A percentile compares a stretch with the other conserved stretches of the same genome.
Conservation (phyloP, 2,329 filamentous ascomycete species). For the Exophiala lecanii-corni region DNA sequence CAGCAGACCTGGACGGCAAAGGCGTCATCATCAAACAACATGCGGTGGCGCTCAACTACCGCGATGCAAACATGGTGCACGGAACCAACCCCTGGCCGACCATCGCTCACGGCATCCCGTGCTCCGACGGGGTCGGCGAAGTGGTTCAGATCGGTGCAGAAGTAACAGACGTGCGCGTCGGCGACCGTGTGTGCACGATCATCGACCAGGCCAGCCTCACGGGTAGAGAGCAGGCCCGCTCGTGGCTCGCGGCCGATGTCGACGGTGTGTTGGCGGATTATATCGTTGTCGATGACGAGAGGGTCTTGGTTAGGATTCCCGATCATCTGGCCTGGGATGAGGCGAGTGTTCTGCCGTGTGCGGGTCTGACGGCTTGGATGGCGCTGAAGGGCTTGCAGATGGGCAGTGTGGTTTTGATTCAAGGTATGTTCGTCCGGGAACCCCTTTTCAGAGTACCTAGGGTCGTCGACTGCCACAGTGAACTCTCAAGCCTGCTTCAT, state of each 20-base stretch:
- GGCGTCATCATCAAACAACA: not conserved
- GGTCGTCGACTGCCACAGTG: no score
- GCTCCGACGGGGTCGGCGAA: not conserved
- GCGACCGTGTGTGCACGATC: slow-evolving; percentile 36
- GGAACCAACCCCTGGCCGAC: not conserved
- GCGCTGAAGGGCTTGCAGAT: slow-evolving; percentile 38
- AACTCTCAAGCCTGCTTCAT: no score
- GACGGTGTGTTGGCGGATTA: slow-evolving; percentile 42
- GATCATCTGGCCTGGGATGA: slow-evolving; percentile 35
- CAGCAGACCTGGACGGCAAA: not conserved
- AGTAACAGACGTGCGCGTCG: not conserved
- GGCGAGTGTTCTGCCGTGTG: slow-evolving; percentile 40
- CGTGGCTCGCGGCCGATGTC: slow-evolving; percentile 43
- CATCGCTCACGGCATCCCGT: not conserved
- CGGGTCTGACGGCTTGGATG: slow-evolving; percentile 44
- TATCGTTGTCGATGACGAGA: slow-evolving; percentile 39
- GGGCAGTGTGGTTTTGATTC: slow-evolving; percentile 42
- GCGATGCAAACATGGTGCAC: not conserved
- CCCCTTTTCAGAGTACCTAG: no score
- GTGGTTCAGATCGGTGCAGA: not conserved
- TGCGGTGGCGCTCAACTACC: not conserved
- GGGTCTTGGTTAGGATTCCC: slow-evolving; percentile 35
- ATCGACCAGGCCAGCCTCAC: slow-evolving; percentile 39
- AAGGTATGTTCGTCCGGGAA: slow-evolving; percentile 31
- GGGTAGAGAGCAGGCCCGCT: slow-evolving; percentile 32